Evolutionary conservation across 768 basidiomycete genomes (phyloP).

Genomic region (Leccinum longicurvipes): DNA sequence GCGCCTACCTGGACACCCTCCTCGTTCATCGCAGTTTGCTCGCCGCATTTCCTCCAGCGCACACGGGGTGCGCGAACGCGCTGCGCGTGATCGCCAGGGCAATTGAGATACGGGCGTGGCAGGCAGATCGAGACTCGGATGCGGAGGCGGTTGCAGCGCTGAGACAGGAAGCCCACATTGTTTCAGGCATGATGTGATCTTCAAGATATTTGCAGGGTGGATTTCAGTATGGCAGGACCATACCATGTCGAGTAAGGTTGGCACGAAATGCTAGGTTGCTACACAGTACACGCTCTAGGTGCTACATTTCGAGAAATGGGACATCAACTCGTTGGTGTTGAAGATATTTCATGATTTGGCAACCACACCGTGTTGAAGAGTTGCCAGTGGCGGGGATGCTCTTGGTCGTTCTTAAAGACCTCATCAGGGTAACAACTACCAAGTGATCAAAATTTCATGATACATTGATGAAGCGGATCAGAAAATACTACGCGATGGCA

Average conservation of each 20-base stretch:
- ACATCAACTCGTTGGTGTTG: neutral
- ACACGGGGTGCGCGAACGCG: slow-evolving; percentile 59
- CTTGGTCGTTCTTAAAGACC: neutral
- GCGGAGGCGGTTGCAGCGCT: slow-evolving; percentile 66
- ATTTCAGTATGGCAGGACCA: neutral
- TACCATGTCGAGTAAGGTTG: neutral
- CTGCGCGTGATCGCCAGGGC: slow-evolving; percentile 64
- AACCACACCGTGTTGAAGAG: no score
- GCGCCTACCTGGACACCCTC: slow-evolving; percentile 74
- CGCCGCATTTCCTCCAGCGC: slow-evolving; percentile 57
- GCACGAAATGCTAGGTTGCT: neutral
- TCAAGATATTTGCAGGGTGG: slow-evolving; percentile 10
- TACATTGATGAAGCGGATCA: neutral
- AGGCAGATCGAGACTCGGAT: slow-evolving; percentile 68
- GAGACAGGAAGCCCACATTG: slow-evolving; percentile 64
- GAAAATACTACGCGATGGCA: neutral
- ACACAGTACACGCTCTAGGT: neutral
- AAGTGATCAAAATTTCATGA: neutral
- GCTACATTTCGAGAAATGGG: neutral
- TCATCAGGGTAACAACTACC: neutral
- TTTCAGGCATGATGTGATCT: slow-evolving; percentile 31
- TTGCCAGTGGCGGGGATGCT: neutral
- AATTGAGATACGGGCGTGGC: slow-evolving; percentile 64
- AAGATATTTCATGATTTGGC: neutral
- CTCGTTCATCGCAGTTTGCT: slow-evolving; percentile 75